Evolutionary conservation across 345 rosid species (phyloP), one percentile per base, ranked within the genome.

Genomic region (Hibiscus mutabilis): DNA sequence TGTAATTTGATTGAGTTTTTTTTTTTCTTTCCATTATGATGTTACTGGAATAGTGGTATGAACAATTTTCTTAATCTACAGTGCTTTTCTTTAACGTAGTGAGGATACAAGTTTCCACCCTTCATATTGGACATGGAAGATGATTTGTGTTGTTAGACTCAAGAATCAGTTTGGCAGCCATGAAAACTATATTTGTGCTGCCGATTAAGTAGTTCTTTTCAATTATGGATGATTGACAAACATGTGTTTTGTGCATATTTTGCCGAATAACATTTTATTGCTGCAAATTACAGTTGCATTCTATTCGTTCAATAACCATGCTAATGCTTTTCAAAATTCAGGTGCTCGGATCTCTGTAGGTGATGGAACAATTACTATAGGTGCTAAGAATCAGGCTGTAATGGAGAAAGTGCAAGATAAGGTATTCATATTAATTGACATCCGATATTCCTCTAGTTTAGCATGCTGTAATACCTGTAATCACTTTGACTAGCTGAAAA

Each of bases 401-500:
- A 85, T 90, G 97, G 92, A 87, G 22, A 91, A 86, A 75, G 97
- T 85, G 68, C 86, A 51, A 82, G 98, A 92, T 72, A 90, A 88
- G 93, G 97, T 93, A 81, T 35, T 60, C 61, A 44, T 67, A 71
- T 27, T 27, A 60, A 31, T 44, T 74, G 68, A 71, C 25, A 2
- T 56, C 52, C 3, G 15, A 24, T 42, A 56, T 25, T 70, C 16
- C 35, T 42, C 70, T 25, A 67, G 49, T 27, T 49, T 49, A 47
- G n/a, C 16, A 0, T 47, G 25, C 21, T 15, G 3, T 66, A 49
- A 8, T 47, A 47, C 58, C 10, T 18, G 21, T 46, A 15, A 9
- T 66, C 15, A n/a, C 72, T 68, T 68, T 68, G 47, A 18, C 72
- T 31, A 18, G 8, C 60, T 31, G 27, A 52, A 29, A 68, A 68